These are phyloP conservation scores for Candida tammaniensis DNA, from an alignment of 805 yeast genomes.

Conservation along the genomic window DNA sequence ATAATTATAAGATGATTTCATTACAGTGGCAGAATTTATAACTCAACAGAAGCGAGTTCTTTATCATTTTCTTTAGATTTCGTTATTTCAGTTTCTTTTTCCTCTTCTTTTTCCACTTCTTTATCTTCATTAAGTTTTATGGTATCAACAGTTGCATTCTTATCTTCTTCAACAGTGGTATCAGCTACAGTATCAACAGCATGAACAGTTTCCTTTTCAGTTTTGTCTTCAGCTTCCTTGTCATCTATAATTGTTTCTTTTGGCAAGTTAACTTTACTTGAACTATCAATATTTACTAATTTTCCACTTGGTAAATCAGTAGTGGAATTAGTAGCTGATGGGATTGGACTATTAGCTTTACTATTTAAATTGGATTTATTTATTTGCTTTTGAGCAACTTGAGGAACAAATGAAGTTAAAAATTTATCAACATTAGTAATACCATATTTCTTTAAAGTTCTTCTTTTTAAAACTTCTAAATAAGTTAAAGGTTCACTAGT, in stretches of 20 bases:
- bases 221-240: conserved; percentile 4
- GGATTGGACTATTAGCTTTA: conserved; percentile 10
- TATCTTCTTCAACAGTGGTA: background rate
- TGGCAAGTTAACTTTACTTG: conserved; percentile 29
- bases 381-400: conserved; percentile 5
- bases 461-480: conserved; percentile 39
- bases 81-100: too few relatives aligned
- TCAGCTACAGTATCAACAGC: conserved; percentile 1
- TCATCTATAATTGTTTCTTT: conserved; percentile 44
- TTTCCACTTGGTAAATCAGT: conserved; percentile 16
- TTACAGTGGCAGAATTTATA: too few relatives aligned
- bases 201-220: conserved; percentile 5
- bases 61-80: too few relatives aligned
- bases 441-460: conserved; percentile 41
- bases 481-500: conserved; percentile 32
- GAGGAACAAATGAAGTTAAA: conserved; percentile 38
- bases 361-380: conserved; percentile 4
- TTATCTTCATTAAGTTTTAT: background rate
- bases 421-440: conserved; percentile 31
- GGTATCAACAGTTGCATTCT: background rate
- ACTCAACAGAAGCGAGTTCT: too few relatives aligned
- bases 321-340: conserved; percentile 11
- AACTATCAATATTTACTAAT: conserved; percentile 26
- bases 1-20: too few relatives aligned
- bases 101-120: too few relatives aligned